These are phyloP conservation scores for Corymbia citriodora DNA, from an alignment of 441 rosid genomes.

Conservation along the genomic window DNA sequence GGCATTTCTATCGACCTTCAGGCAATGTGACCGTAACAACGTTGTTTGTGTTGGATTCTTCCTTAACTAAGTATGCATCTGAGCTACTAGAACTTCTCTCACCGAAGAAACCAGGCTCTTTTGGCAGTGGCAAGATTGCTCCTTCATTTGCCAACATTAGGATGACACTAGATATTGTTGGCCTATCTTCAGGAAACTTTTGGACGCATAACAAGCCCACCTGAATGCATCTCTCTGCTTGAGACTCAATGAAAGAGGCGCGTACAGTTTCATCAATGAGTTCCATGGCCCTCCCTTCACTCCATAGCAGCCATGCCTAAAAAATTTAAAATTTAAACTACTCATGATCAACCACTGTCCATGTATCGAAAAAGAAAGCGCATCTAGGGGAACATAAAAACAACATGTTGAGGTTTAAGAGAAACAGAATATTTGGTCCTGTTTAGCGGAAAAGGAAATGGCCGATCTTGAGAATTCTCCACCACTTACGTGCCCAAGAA, in stretches of 20 bases:
- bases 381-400: rapidly evolving
- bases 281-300: neutral
- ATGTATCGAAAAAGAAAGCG: neutral
- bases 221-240: neutral
- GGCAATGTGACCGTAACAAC: neutral
- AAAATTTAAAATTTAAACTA: neutral
- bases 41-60: neutral
- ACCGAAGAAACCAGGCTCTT: neutral
- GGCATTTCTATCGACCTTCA: neutral
- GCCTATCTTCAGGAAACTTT: neutral
- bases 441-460: neutral
- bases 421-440: neutral
- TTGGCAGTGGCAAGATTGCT: neutral
- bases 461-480: neutral
- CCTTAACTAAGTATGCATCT: neutral
- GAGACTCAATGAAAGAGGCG: neutral
- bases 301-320: neutral
- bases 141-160: neutral
- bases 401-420: neutral
- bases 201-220: neutral
- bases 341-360: neutral
- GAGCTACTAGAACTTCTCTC: neutral
- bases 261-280: neutral
- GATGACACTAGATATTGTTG: neutral
- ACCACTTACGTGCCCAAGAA: neutral